Evolutionary conservation across 2,329 filamentous ascomycete species (phyloP).

Genomic region (Fusarium sp.): DNA sequence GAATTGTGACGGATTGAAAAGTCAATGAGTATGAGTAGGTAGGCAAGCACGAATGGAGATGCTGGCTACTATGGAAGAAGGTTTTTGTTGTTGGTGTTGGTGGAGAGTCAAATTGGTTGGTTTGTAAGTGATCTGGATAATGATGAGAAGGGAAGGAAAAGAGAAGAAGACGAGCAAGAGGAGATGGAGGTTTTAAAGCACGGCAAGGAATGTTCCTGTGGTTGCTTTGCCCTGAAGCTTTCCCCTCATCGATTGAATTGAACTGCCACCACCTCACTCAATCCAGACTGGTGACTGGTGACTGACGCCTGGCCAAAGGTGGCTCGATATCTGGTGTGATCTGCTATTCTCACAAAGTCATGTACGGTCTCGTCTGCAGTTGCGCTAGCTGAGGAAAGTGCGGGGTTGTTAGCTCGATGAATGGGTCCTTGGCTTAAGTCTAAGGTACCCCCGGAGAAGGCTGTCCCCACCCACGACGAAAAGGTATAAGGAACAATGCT

Average conservation of each 20-base stretch:
- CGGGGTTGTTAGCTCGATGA: slow-evolving; percentile 30
- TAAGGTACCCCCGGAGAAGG: slow-evolving; percentile 7
- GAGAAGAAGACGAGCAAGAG: slow-evolving; percentile 36
- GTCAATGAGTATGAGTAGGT: slow-evolving; percentile 18
- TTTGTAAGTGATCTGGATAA: slow-evolving; percentile 35
- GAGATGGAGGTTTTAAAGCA: slow-evolving; percentile 43
- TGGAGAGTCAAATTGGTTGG: slow-evolving; percentile 35
- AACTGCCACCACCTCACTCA: slow-evolving; percentile 35
- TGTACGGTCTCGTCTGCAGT: slow-evolving; percentile 22
- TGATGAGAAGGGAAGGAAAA: slow-evolving; percentile 41
- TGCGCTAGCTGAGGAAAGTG: slow-evolving; percentile 32
- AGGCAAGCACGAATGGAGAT: slow-evolving; percentile 28
- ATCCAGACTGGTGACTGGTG: slow-evolving; percentile 11
- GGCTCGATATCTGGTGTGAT: slow-evolving; percentile 34
- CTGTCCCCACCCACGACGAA: neutral
- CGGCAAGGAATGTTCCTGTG: slow-evolving; percentile 30
- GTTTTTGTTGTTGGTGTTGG: slow-evolving; percentile 16
- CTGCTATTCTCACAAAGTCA: slow-evolving; percentile 31
- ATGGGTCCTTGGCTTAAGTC: slow-evolving; percentile 22
- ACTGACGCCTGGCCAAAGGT: slow-evolving; percentile 26
- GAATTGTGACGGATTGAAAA: slow-evolving; percentile 32
- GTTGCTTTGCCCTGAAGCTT: slow-evolving; percentile 28
- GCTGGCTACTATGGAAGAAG: slow-evolving; percentile 24
- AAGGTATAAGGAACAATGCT: slow-evolving; percentile 25
- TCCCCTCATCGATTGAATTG: slow-evolving; percentile 39